Conservation (phyloP, 352 stramenopile genomes). For the Globisporangium mamillatum region DNA sequence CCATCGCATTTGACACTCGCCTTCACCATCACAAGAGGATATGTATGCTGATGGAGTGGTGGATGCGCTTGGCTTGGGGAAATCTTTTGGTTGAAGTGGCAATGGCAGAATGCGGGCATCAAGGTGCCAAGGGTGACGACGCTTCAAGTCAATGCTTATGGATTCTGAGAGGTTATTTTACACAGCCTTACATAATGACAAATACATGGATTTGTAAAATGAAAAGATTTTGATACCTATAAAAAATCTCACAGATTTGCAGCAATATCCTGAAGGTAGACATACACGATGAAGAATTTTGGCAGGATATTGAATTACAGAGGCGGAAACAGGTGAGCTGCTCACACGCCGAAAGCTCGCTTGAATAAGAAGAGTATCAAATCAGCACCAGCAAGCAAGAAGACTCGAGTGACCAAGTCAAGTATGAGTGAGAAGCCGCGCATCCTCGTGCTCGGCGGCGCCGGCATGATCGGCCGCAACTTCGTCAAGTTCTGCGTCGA, state of each 20-base stretch:
- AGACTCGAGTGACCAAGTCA: background rate
- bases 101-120: no score
- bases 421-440: conserved; percentile 45
- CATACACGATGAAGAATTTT: background rate
- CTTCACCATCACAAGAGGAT: conserved; percentile 5
- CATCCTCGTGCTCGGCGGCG: conserved; percentile 81
- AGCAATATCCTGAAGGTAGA: background rate
- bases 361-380: conserved; percentile 2
- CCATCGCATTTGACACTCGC: background rate
- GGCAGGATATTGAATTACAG: background rate
- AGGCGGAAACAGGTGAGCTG: background rate
- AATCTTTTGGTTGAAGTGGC: no score
- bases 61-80: background rate
- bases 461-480: conserved; percentile 86
- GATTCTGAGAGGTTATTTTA: background rate
- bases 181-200: background rate
- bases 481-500: conserved; percentile 82
- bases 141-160: background rate
- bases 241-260: no score
- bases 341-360: background rate
- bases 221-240: no score
- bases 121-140: no score
- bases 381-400: conserved; percentile 3
- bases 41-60: no score
- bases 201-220: background rate